These are phyloP conservation scores for Colletotrichum siamense DNA, from an alignment of 2,329 filamentous ascomycete genomes.

Conservation along the genomic window DNA sequence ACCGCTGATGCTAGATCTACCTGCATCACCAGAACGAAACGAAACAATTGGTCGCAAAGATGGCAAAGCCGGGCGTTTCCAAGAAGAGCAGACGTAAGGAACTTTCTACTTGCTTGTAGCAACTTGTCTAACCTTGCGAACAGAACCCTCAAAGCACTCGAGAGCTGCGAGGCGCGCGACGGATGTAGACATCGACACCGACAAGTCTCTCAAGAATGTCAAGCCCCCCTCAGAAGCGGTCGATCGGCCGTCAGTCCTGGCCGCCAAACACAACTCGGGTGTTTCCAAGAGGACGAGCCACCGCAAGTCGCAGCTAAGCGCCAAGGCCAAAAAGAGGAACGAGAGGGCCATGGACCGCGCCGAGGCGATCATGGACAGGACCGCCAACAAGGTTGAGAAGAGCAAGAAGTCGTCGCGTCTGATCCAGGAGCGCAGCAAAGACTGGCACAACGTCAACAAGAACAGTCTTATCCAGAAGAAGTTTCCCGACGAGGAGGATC, in stretches of 20 bases:
- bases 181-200: constrained; percentile 72
- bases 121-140: constrained; percentile 9
- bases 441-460: constrained; percentile 66
- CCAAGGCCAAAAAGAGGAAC: constrained; percentile 59
- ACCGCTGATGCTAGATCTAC: neutral
- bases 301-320: constrained; percentile 59
- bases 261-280: constrained; percentile 70
- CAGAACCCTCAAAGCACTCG: constrained; percentile 72
- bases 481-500: constrained; percentile 27
- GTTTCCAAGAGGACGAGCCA: constrained; percentile 71
- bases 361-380: constrained; percentile 65
- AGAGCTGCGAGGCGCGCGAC: constrained; percentile 76
- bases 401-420: constrained; percentile 55
- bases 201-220: constrained; percentile 72
- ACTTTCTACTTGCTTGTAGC: neutral
- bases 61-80: constrained; percentile 23
- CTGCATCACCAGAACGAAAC: neutral
- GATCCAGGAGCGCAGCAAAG: constrained; percentile 55
- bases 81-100: constrained; percentile 35
- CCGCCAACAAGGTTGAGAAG: constrained; percentile 58
- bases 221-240: constrained; percentile 54
- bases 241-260: constrained; percentile 70
- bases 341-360: constrained; percentile 65
- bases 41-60: constrained; percentile 7
- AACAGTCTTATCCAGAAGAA: neutral